phyloP scores from a whole-genome alignment of 2,329 filamentous ascomycete species.

The Didymella lethalis region DNA sequence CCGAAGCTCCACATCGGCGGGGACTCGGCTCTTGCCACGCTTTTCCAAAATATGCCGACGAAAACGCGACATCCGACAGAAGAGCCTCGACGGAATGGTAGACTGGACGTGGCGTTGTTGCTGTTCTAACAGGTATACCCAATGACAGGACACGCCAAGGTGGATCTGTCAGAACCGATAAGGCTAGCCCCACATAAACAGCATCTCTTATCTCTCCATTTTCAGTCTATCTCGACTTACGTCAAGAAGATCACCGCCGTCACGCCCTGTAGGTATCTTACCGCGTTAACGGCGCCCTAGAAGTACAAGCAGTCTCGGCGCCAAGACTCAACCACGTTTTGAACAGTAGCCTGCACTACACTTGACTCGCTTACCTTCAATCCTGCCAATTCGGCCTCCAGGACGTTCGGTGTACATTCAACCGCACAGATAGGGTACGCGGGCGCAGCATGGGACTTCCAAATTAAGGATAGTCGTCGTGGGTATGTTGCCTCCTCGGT shows the following conservation, averaged over 20 bases:
- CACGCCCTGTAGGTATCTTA: slow-evolving; percentile 20
- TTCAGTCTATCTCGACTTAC: slow-evolving; percentile 32
- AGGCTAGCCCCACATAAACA: slow-evolving; percentile 7
- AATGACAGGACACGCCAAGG: not conserved
- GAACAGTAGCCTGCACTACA: slow-evolving; percentile 6
- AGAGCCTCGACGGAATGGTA: slow-evolving; percentile 2
- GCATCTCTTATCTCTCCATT: slow-evolving; percentile 11
- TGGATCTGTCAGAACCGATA: slow-evolving; percentile 15
- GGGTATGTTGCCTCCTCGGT: slow-evolving; percentile 7
- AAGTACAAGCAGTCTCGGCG: slow-evolving; percentile 30
- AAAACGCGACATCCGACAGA: slow-evolving; percentile 1
- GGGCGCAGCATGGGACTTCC: slow-evolving; percentile 13
- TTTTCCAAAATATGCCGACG: slow-evolving; percentile 8
- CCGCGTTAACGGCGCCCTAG: slow-evolving; percentile 21
- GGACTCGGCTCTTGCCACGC: slow-evolving; percentile 1
- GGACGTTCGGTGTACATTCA: slow-evolving; percentile 5
- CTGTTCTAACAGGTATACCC: not conserved
- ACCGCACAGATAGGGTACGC: slow-evolving; percentile 24
- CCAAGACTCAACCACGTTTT: slow-evolving; percentile 28
- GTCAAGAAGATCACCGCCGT: slow-evolving; percentile 20
- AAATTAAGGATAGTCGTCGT: slow-evolving; percentile 6
- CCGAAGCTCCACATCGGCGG: slow-evolving; percentile 1
- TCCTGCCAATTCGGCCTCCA: slow-evolving; percentile 20
- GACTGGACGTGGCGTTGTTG: not conserved
- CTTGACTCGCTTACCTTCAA: slow-evolving; percentile 18